A percentile compares a stretch with the other conserved stretches of the same genome.
These are phyloP conservation scores for Penicillium sp. DNA, from an alignment of 2,329 filamentous ascomycete genomes.

Conservation along the genomic window DNA sequence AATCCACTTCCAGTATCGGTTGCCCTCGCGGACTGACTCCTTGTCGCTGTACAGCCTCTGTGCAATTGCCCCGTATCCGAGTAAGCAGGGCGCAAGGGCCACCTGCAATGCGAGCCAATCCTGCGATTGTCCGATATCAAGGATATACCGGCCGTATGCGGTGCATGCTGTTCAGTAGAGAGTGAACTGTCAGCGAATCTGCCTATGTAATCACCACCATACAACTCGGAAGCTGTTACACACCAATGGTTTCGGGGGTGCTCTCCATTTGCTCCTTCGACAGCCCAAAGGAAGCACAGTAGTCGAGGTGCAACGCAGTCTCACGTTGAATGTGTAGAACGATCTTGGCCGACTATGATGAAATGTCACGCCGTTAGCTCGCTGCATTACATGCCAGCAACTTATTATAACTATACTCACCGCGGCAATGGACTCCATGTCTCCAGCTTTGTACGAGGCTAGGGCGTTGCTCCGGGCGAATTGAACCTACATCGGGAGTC, in stretches of 20 bases:
- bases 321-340: conserved; percentile 70
- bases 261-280: conserved; percentile 62
- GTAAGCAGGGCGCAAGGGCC: conserved; percentile 72
- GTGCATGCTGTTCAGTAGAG: too few species aligned
- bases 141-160: conserved; percentile 74
- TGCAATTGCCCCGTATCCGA: conserved; percentile 80
- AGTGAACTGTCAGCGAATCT: too few species aligned
- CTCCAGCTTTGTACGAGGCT: conserved; percentile 73
- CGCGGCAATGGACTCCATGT: conserved; percentile 61
- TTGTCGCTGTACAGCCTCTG: conserved; percentile 57
- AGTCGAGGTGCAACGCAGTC: conserved; percentile 69
- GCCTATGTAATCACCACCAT: too few species aligned
- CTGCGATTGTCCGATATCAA: conserved; percentile 78
- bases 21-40: conserved; percentile 53
- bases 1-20: conserved; percentile 87
- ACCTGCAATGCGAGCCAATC: conserved; percentile 83
- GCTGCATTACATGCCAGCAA: too few species aligned
- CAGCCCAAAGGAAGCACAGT: conserved; percentile 74
- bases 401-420: conserved; percentile 46
- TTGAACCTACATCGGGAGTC: conserved; percentile 59
- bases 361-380: too few species aligned
- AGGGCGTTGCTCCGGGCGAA: conserved; percentile 81
- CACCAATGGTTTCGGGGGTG: conserved; percentile 66
- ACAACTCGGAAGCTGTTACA: too few species aligned
- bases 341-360: conserved; percentile 54